phyloP scores from a whole-genome alignment of 176 grass and related monocot species.

The Themeda triandra region DNA sequence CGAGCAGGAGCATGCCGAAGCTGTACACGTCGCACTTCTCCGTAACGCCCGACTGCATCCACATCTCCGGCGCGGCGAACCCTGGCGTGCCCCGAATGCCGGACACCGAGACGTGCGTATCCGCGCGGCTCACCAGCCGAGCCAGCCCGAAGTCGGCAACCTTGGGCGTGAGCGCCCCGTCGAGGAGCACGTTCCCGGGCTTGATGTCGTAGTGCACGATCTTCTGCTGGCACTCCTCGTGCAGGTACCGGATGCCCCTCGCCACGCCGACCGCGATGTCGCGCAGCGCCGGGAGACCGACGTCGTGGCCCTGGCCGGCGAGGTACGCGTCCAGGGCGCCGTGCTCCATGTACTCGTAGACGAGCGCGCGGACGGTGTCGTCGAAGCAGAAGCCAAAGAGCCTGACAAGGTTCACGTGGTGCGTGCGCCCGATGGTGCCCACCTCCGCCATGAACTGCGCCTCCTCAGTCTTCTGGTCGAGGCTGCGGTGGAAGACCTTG shows the following conservation, averaged over 20 bases:
- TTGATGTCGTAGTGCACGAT: slow-evolving; percentile 59
- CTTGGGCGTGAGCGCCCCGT: slow-evolving; percentile 26
- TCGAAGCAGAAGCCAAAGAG: slow-evolving; percentile 46
- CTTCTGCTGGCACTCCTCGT: slow-evolving; percentile 46
- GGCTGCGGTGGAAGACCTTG: neutral
- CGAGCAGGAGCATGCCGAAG: slow-evolving; percentile 47
- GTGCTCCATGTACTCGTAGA: neutral
- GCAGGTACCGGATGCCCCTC: slow-evolving; percentile 32
- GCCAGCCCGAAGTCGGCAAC: slow-evolving; percentile 51
- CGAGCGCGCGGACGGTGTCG: neutral
- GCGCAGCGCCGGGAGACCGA: neutral
- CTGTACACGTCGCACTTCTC: slow-evolving; percentile 49
- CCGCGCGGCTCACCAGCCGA: neutral
- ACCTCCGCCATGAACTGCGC: neutral
- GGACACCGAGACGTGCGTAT: slow-evolving; percentile 3
- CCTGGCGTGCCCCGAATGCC: slow-evolving; percentile 31
- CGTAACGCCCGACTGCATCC: slow-evolving; percentile 14
- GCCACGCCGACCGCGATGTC: slow-evolving; percentile 34
- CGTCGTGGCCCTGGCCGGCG: neutral
- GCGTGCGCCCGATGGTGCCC: neutral
- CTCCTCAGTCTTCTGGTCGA: neutral
- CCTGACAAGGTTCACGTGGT: slow-evolving; percentile 39
- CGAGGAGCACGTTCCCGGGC: slow-evolving; percentile 43
- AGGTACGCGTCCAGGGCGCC: slow-evolving; percentile 35
- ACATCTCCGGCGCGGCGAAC: slow-evolving; percentile 37